A percentile compares a stretch with the other conserved stretches of the same genome.
These are phyloP conservation scores for Colletotrichum higginsianum DNA, from an alignment of 2,329 filamentous ascomycete genomes.

Conservation along the genomic window DNA sequence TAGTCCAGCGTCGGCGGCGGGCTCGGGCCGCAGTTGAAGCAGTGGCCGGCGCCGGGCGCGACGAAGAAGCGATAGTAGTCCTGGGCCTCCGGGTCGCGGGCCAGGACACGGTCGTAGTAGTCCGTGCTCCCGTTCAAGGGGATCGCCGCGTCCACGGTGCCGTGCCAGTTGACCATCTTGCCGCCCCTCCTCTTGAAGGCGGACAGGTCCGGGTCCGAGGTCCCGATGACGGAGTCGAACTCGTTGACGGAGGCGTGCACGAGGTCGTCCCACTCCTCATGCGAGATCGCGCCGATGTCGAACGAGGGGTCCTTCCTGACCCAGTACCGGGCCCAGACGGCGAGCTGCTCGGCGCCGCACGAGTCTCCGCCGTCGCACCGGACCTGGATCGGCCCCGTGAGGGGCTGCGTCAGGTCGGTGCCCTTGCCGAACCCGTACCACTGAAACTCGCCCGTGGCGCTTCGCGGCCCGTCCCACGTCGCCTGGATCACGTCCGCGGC, in stretches of 20 bases:
- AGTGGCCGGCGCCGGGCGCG: conserved; percentile 67
- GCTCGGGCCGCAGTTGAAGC: conserved; percentile 48
- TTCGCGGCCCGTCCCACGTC: conserved; percentile 35
- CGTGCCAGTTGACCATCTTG: conserved; percentile 60
- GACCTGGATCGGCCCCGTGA: not conserved
- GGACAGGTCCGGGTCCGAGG: conserved; percentile 48
- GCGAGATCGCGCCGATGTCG: conserved; percentile 34
- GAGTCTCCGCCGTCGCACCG: not conserved
- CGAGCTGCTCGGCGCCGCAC: not conserved
- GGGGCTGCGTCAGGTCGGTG: not conserved
- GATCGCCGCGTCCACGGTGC: conserved; percentile 55
- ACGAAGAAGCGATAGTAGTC: conserved; percentile 66
- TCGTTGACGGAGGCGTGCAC: conserved; percentile 41
- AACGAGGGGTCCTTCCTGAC: conserved; percentile 49
- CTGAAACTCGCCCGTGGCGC: not conserved
- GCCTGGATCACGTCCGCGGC: conserved; percentile 35
- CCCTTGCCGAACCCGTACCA: conserved; percentile 16
- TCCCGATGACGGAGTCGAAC: conserved; percentile 46
- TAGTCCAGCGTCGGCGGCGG: conserved; percentile 47
- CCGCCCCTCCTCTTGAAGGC: conserved; percentile 52
- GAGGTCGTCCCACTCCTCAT: conserved; percentile 31
- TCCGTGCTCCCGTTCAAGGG: conserved; percentile 49
- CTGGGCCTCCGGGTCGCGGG: conserved; percentile 50
- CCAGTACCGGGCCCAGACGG: conserved; percentile 5
- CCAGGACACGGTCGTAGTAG: conserved; percentile 44